Percentiles rank a stretch among this genome's conserved stretches.
Evolutionary conservation across 345 rosid genomes (phyloP).

Genomic region (Brassica nigra): DNA sequence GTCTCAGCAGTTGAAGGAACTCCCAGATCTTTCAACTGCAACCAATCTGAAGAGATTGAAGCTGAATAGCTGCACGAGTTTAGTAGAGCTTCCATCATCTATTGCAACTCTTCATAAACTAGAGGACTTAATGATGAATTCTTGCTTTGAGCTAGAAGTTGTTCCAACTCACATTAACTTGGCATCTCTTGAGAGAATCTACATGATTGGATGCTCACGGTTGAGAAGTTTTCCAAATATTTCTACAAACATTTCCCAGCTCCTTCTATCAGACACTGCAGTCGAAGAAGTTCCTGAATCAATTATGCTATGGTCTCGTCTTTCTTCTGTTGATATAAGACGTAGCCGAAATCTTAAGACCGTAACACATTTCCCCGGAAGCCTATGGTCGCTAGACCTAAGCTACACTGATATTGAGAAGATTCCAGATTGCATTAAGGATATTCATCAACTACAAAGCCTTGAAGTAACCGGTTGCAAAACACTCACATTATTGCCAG

Average conservation of each 20-base stretch:
- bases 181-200: background rate
- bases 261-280: background rate
- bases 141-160: background rate
- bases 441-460: background rate
- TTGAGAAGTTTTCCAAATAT: background rate
- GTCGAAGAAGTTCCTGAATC: background rate
- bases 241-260: background rate
- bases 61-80: background rate
- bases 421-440: background rate
- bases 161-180: background rate
- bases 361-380: background rate
- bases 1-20: background rate
- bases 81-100: slow-evolving; percentile 17
- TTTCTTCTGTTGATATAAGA: background rate
- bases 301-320: background rate
- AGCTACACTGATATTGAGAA: background rate
- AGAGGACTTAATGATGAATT: accelerated
- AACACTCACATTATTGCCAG: slow-evolving; percentile 4
- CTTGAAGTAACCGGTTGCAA: background rate
- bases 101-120: slow-evolving; percentile 1
- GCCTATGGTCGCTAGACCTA: background rate
- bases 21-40: slow-evolving; percentile 18
- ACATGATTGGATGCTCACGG: background rate
- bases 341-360: background rate
- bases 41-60: slow-evolving; percentile 7